phyloP scores from a whole-genome alignment of 2,329 filamentous ascomycete genomes.

The Thyridium curvatum region DNA sequence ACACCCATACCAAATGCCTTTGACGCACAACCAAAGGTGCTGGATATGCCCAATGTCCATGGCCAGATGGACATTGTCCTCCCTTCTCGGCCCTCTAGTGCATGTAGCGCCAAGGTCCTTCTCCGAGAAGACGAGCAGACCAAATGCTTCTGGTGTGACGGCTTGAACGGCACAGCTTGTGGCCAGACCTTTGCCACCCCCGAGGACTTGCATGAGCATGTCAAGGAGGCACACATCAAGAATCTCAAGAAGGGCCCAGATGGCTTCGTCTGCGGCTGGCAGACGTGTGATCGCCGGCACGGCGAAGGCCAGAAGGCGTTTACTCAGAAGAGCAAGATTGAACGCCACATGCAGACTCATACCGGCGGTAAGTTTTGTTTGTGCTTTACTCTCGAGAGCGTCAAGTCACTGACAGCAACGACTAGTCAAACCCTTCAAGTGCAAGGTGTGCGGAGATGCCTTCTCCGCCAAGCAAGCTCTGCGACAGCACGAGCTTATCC shows the following conservation, averaged over 20 bases:
- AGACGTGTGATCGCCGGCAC: slow-evolving; percentile 43
- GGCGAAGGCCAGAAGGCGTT: slow-evolving; percentile 38
- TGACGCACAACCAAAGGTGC: slow-evolving; percentile 4
- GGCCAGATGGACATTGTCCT: slow-evolving; percentile 4
- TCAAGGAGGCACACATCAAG: slow-evolving; percentile 43
- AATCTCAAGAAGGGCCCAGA: slow-evolving; percentile 32
- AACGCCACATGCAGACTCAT: slow-evolving; percentile 59
- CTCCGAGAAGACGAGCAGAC: slow-evolving; percentile 9
- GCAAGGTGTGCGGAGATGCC: slow-evolving; percentile 45
- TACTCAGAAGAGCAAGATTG: slow-evolving; percentile 55
- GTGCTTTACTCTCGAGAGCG: background rate
- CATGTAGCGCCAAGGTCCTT: too few relatives aligned
- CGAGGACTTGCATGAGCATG: slow-evolving; percentile 48
- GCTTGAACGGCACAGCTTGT: slow-evolving; percentile 13
- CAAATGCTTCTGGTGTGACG: slow-evolving; percentile 22
- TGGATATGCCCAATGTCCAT: slow-evolving; percentile 1
- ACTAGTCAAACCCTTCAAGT: slow-evolving; percentile 53
- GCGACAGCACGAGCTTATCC: slow-evolving; percentile 60
- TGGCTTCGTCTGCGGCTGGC: slow-evolving; percentile 51
- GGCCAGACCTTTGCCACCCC: slow-evolving; percentile 30
- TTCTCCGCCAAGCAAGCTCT: slow-evolving; percentile 64
- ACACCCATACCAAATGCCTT: slow-evolving; percentile 1
- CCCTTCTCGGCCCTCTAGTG: too few relatives aligned
- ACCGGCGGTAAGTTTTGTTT: slow-evolving; percentile 49
- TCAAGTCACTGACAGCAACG: slow-evolving; percentile 11